Evolutionary conservation across 139 green algal species (phyloP), one percentile per base, ranked within the genome.

Genomic region (Closterium sp.): DNA sequence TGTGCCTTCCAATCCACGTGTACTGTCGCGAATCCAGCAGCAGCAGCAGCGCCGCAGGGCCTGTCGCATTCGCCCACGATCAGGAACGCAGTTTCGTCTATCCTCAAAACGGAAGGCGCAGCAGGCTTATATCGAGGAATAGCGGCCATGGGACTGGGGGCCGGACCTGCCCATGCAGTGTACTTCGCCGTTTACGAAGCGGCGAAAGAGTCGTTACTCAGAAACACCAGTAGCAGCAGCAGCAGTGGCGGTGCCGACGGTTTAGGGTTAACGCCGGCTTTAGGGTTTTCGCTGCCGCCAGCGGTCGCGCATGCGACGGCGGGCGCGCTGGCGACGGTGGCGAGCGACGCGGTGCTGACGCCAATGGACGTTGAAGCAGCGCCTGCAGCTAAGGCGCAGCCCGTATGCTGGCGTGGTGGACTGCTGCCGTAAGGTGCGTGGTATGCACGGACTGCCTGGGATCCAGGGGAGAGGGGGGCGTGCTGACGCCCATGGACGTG

Each of bases 121-220:
- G 70, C 29, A n/a, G 91, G 70, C 70, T 27, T 79, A 30, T 96
- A 95, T 42, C 90, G 95, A 9, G 95, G 95, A 19, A 94, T 96
- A 29, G 31, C 24, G 17, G 95, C 95, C 9, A 92, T 96, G 38
- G 94, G 91, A 11, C 29, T 95, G 31, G 94, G 93, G 27, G 95
- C 95, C 22, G 95, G 98, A 34, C 98, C 98, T 24, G 97, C 97
- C 19, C 98, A 99, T 93, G 98, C 98, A 0, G 89, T 99, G 31
- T 98, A 99, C 95, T 99, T 99, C 95, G 97, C 97, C 0, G 95
- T 96, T 4, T 99, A 99, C 91, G 98, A 99, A 93, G 79, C 90
- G 21, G 96, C 95, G 27, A 99, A 99, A 96, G 45, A 97, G 31
- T 24, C 73, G 32, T 21, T 93, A 11, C 73, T 92, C 22, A 91